A percentile compares a stretch with the other conserved stretches of the same genome.
These are phyloP conservation scores for Candida pseudoviswanathii DNA, from an alignment of 1,139 yeast species.

Conservation along the genomic window DNA sequence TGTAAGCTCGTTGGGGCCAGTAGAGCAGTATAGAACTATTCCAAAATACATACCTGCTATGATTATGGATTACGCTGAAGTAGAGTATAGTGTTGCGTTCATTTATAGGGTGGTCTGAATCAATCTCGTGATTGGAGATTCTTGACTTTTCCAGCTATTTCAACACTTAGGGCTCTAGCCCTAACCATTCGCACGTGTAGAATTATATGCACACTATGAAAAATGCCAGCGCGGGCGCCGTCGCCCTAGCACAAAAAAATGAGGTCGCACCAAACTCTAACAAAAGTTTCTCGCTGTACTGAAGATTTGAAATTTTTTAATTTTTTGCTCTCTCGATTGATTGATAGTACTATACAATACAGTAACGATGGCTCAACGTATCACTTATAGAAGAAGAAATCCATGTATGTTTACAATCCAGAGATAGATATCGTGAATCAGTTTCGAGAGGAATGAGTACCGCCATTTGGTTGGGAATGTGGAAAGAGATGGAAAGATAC, in stretches of 20 bases:
- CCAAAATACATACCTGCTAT: background rate
- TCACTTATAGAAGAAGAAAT: slow-evolving; percentile 56
- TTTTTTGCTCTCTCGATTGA: slow-evolving; percentile 15
- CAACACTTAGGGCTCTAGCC: slow-evolving; percentile 6
- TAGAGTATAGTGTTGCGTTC: no score
- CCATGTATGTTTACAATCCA: slow-evolving; percentile 41
- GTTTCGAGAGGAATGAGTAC: background rate
- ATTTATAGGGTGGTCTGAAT: no score
- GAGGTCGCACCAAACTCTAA: slow-evolving; percentile 3
- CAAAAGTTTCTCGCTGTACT: slow-evolving; percentile 6
- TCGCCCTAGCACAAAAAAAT: background rate
- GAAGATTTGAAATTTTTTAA: slow-evolving; percentile 15
- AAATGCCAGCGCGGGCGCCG: background rate
- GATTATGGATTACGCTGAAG: background rate
- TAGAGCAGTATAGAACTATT: background rate
- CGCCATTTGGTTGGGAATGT: slow-evolving; percentile 6
- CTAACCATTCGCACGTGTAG: background rate
- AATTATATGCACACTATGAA: slow-evolving; percentile 11
- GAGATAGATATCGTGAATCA: background rate
- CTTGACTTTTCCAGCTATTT: background rate
- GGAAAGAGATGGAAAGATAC: background rate
- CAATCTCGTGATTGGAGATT: no score
- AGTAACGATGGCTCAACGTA: slow-evolving; percentile 50
- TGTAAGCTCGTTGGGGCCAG: slow-evolving; percentile 22
- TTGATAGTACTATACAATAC: slow-evolving; percentile 12